Evolutionary conservation across 1,139 yeast genomes (phyloP), one percentile per base, ranked within the genome.

Genomic region (Yamadazyma conglobata): DNA sequence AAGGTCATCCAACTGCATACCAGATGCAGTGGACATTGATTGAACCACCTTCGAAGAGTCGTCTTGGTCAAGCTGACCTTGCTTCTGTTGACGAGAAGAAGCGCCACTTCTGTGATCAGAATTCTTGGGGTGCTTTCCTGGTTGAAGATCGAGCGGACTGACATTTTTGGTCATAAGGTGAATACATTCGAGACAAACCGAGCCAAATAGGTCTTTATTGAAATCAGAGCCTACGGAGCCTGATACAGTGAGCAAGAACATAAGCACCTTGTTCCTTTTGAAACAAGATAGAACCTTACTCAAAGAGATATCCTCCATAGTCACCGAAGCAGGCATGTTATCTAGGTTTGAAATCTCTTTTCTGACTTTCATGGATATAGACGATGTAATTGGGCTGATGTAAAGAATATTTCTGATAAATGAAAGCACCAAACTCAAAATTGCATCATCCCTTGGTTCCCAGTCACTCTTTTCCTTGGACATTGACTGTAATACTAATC

Each of bases 341-440:
- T 67, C 68, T 33, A 42, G 30, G 14, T 38, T 47, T 37, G 43
- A 50, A 34, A 33, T 45, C 33, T 39, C 38, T 31, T 63, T 66
- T 6, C 52, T 48, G 2, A 64, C 47, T 37, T 56, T 57, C 19
- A 50, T 42, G 4, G 54, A 29, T 27, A 64, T 62, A 1, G 70
- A 50, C 4, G 79, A 64, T 19, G 69, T 73, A 2, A 83, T 74
- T 0, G 91, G 89, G 43, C 83, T 89, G 23, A 89, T 87, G 27
- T 77, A 73, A 7, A 85, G 59, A 10, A 91, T 48, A 50, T 93
- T 91, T 43, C 95, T 70, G 37, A 89, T 66, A 47, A 91, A 77
- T 34, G 75, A 77, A 10, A 89, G 59, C 16, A 83, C 87, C 39
- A 91, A 67, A 35, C 82, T 75, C 30, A 91, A 57, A 15, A 88